Evolutionary conservation across 805 yeast species (phyloP).

Genomic region (Cyberlindnera meyerae): DNA sequence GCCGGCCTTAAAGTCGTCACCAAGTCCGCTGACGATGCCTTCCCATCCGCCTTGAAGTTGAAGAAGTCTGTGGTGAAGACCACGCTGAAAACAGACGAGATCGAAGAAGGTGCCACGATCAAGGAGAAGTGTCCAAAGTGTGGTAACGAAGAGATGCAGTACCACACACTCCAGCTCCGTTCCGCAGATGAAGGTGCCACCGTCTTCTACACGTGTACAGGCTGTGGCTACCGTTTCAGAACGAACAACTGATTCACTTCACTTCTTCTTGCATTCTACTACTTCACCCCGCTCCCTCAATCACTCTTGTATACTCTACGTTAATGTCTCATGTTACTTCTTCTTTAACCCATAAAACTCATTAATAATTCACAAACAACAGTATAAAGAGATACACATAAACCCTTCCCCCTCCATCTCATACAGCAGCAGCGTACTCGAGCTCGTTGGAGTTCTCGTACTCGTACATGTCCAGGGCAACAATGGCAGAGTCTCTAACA

Average conservation of each 20-base stretch:
- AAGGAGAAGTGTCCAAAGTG: constrained; percentile 98
- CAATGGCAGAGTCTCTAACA: constrained; percentile 94
- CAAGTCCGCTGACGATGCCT: constrained; percentile 84
- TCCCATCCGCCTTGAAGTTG: constrained; percentile 78
- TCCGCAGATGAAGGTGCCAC: constrained; percentile 99
- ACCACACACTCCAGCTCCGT: constrained; percentile 92
- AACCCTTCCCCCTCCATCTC: too few species aligned
- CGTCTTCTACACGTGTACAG: constrained; percentile 92
- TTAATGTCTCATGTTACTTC: background rate
- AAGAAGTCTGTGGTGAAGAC: constrained; percentile 92
- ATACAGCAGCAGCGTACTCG: constrained; percentile 51
- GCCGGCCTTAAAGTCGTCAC: constrained; percentile 83
- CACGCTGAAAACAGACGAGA: constrained; percentile 63
- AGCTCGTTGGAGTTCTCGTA: constrained; percentile 81
- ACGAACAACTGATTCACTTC: constrained; percentile 63
- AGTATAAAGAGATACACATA: too few species aligned
- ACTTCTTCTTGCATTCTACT: background rate
- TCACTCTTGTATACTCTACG: background rate
- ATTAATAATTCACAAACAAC: too few species aligned
- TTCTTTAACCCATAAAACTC: too few species aligned
- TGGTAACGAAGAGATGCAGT: constrained; percentile 97
- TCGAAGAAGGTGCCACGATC: constrained; percentile 94
- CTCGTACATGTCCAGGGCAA: constrained; percentile 97
- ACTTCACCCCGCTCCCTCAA: background rate
- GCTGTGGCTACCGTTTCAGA: constrained; percentile 89